phyloP scores from a whole-genome alignment of 2,329 filamentous ascomycete genomes.

The Fusarium sterilihyphosum region DNA sequence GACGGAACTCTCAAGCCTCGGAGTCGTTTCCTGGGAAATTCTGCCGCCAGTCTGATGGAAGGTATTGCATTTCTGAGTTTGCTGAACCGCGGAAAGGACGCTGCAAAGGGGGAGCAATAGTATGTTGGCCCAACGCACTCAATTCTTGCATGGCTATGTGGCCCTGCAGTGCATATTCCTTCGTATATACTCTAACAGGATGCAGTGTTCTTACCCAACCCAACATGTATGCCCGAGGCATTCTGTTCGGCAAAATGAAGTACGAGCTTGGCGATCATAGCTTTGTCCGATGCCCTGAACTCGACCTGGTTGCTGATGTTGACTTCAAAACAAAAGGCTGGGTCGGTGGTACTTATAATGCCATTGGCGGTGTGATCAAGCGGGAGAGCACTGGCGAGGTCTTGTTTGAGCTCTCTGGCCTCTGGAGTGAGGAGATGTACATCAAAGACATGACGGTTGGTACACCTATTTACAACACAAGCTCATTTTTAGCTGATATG shows the following conservation, averaged over 20 bases:
- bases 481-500: not conserved
- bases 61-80: constrained; percentile 89
- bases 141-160: not conserved
- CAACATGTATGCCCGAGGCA: constrained; percentile 98
- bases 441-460: constrained; percentile 83
- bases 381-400: constrained; percentile 86
- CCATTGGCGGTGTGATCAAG: constrained; percentile 90
- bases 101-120: constrained; percentile 83
- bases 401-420: constrained; percentile 89
- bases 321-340: constrained; percentile 99
- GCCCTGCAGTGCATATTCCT: not conserved
- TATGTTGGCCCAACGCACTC: constrained; percentile 57
- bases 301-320: constrained; percentile 86
- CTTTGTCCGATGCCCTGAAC: constrained; percentile 89
- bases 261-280: constrained; percentile 98
- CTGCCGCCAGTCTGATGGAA: constrained; percentile 97
- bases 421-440: constrained; percentile 96
- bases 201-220: constrained; percentile 89
- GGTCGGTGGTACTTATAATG: constrained; percentile 95
- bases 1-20: constrained; percentile 95
- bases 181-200: constrained; percentile 10
- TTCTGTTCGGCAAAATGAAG: constrained; percentile 99
- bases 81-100: constrained; percentile 77
- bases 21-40: constrained; percentile 96
- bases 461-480: not conserved